Evolutionary conservation across 2,329 filamentous ascomycete genomes (phyloP).

Genomic region (Talaromyces rugulosus): DNA sequence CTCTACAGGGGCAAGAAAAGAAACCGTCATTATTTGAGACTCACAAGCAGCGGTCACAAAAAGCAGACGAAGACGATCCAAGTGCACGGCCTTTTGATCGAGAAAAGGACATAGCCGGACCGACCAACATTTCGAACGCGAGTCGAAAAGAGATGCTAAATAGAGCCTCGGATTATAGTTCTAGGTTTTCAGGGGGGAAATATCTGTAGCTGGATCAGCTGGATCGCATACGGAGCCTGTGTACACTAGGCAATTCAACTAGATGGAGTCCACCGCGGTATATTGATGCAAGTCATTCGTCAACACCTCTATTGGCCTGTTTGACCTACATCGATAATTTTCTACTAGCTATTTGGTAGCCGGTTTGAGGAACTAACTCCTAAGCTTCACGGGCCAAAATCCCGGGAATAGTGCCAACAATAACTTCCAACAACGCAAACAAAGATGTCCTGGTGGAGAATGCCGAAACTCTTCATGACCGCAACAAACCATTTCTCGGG

Average conservation of each 20-base stretch:
- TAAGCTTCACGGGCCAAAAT: neutral
- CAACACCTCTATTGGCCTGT: neutral
- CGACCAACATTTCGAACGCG: constrained; percentile 63
- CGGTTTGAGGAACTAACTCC: neutral
- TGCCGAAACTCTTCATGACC: too few species aligned
- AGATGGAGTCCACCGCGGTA: neutral
- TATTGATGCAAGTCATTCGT: neutral
- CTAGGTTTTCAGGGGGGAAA: constrained; percentile 67
- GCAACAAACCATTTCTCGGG: too few species aligned
- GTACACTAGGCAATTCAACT: too few species aligned
- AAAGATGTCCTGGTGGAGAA: neutral
- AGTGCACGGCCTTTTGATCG: constrained; percentile 79
- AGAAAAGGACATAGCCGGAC: constrained; percentile 82
- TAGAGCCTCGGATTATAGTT: constrained; percentile 71
- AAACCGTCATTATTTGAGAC: constrained; percentile 61
- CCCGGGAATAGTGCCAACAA: neutral
- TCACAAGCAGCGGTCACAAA: constrained; percentile 43
- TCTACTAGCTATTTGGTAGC: neutral
- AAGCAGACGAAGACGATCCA: constrained; percentile 69
- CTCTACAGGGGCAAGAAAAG: constrained; percentile 47
- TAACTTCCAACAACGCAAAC: neutral
- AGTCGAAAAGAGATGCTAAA: constrained; percentile 71
- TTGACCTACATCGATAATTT: neutral
- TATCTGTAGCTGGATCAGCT: constrained; percentile 37
- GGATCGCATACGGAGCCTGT: neutral